These are phyloP conservation scores for Kwoniella shivajii DNA, from an alignment of 1,284 basidiomycete genomes.

Conservation along the genomic window DNA sequence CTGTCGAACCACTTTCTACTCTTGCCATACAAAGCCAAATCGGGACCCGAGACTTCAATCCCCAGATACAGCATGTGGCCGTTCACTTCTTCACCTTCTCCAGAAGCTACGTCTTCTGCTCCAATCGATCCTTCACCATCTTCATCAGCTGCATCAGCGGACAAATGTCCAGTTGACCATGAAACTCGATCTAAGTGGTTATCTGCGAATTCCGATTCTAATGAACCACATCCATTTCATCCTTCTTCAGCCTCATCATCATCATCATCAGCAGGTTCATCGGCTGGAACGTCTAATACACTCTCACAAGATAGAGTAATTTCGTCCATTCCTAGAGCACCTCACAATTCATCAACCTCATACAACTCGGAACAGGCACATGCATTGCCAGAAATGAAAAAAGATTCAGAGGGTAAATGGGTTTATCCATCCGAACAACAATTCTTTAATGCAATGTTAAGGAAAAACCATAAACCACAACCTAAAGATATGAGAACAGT, in stretches of 20 bases:
- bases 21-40: no score
- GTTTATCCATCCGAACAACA: constrained; percentile 98
- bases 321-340: constrained; percentile 76
- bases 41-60: no score
- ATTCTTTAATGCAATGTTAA: constrained; percentile 92
- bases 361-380: constrained; percentile 6
- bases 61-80: constrained; percentile 28
- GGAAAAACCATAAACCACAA: constrained; percentile 81
- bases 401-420: constrained; percentile 66
- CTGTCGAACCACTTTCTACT: neutral
- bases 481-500: constrained; percentile 89
- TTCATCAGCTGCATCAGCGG: constrained; percentile 33
- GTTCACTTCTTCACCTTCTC: constrained; percentile 19
- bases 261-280: constrained; percentile 55
- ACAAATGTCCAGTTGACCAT: constrained; percentile 73
- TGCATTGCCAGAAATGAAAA: constrained; percentile 5
- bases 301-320: constrained; percentile 66
- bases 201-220: constrained; percentile 26
- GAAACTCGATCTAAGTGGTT: constrained; percentile 55
- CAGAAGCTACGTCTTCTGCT: neutral
- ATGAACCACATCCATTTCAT: constrained; percentile 39
- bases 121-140: neutral
- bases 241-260: constrained; percentile 11
- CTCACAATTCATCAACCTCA: constrained; percentile 4
- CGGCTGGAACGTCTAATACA: neutral